A percentile compares a stretch with the other conserved stretches of the same genome.
Evolutionary conservation across 2,329 filamentous ascomycete species (phyloP).

Genomic region (Ophiobolus disseminans): DNA sequence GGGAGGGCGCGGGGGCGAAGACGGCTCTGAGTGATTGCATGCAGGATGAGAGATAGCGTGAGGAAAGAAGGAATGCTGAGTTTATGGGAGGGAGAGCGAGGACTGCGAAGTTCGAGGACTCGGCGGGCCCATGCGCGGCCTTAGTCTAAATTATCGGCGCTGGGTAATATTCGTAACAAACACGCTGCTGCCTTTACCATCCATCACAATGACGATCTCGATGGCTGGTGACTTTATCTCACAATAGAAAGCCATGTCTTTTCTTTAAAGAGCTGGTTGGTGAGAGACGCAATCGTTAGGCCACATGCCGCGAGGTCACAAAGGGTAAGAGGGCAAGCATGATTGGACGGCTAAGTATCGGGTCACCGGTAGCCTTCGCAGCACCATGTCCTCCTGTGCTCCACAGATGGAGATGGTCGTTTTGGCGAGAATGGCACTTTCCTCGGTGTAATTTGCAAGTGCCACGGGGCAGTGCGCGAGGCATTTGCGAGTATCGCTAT

Average conservation of each 20-base stretch:
- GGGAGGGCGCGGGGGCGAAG: constrained; percentile 15
- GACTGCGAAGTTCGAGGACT: constrained; percentile 29
- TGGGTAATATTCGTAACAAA: constrained; percentile 29
- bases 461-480: not conserved
- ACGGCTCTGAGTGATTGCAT: constrained; percentile 25
- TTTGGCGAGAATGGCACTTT: not conserved
- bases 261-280: not conserved
- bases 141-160: constrained; percentile 29
- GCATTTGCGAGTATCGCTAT: no score
- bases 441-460: not conserved
- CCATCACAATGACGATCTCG: not conserved
- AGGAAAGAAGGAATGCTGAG: constrained; percentile 39
- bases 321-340: no score
- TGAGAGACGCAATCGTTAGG: no score
- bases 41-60: constrained; percentile 22
- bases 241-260: not conserved
- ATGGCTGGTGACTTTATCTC: not conserved
- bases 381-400: not conserved
- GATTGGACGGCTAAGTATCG: no score
- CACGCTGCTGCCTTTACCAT: constrained; percentile 4
- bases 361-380: no score
- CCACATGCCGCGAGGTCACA: no score
- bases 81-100: constrained; percentile 39
- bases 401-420: constrained; percentile 1
- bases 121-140: constrained; percentile 28